Evolutionary conservation across 75 land plant species (phyloP).

Genomic region (Pinus taeda): DNA sequence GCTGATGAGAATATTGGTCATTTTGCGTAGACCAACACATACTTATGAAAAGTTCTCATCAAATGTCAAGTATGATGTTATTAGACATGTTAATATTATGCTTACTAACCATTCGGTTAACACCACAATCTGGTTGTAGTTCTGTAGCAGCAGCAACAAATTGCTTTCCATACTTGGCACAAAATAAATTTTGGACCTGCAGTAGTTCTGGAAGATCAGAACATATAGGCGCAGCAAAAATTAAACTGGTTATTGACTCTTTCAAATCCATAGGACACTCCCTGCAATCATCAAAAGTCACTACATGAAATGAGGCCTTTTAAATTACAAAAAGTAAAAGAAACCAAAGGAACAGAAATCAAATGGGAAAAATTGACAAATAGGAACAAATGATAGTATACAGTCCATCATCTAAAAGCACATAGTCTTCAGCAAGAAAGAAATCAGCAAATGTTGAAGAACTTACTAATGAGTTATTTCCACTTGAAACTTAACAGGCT

Average conservation of each 20-base stretch:
- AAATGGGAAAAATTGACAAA: no score
- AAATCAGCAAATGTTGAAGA: no score
- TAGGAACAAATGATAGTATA: no score
- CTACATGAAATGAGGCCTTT: no score
- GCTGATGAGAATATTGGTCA: not conserved
- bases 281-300: constrained; percentile 16
- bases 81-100: not conserved
- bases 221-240: constrained; percentile 96
- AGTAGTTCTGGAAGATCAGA: constrained; percentile 78
- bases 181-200: constrained; percentile 73
- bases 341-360: no score
- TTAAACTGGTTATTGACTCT: constrained; percentile 86
- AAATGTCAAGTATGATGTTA: not conserved
- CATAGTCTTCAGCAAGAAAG: no score
- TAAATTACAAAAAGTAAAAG: no score
- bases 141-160: constrained; percentile 91
- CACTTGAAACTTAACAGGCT: no score
- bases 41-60: not conserved
- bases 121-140: constrained; percentile 91
- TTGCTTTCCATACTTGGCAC: constrained; percentile 87
- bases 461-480: no score
- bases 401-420: no score
- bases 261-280: constrained; percentile 88
- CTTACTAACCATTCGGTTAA: constrained; percentile 50
- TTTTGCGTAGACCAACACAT: not conserved